Base-by-base conservation (phyloP, 2,329 filamentous ascomycete species). In the Colletotrichum salicis region DNA sequence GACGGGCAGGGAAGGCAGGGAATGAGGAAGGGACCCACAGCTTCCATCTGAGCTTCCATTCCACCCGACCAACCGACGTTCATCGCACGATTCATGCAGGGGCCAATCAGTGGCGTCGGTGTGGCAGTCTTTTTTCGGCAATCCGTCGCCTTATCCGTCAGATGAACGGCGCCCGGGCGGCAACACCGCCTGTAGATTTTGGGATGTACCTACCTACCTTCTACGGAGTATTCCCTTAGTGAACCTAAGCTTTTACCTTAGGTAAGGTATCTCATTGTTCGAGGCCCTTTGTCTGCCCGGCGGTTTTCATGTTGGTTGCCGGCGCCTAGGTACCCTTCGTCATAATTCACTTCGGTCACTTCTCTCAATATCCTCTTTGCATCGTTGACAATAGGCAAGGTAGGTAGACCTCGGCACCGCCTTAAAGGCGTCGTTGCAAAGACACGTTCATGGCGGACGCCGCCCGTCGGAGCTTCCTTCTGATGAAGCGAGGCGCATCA, bases 31-130 rank as follows among this genome's bases (percentile, higher is more conserved):
- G 35, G 51, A 22, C 19, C 65, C 69, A 69, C 22, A 69, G 65
- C 69, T 71, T 71, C 69, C 59, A 69, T 69, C 35, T 22, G 58
- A 41, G 59, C 65, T 71, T 71, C 69, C 69, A 69, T 69, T 19
- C 33, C 19, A n/a, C 41, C 19, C 15, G 6, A 41, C 19, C 41
- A 48, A n/a, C 41, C 41, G 41, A 48, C 41, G 41, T 22, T 19
- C 35, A 71, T 55, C 41, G 59, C 69, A 64, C 59, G 64, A 71
- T 54, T 71, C 69, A 69, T 64, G 65, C 59, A 64, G 58, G 68
- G 68, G 52, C 64, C 69, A 68, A 68, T 68, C 69, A 68, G 58
- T 71, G 68, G 64, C 68, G 57, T 56, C 52, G 51, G 63, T 29
- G 24, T 59, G 41, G 45, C 37, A 27, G 63, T 27, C 13, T 51